These are phyloP conservation scores for Amphibolis antarctica DNA, from an alignment of 106 monocot species.

Conservation along the genomic window DNA sequence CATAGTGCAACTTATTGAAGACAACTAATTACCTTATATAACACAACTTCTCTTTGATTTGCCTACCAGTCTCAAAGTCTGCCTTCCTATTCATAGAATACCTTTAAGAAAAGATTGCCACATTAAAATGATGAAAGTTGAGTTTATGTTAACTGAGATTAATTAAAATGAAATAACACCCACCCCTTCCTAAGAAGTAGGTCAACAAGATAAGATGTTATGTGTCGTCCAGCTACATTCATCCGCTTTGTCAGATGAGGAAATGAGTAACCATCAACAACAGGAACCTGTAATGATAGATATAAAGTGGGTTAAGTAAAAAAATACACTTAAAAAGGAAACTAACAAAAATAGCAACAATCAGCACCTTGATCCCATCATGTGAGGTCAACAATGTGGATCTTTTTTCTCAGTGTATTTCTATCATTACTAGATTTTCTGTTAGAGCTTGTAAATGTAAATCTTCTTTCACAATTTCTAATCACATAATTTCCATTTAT, in stretches of 20 bases:
- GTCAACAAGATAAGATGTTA: conserved; percentile 98
- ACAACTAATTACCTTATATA: conserved; percentile 55
- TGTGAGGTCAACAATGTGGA: no score
- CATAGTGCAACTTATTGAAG: background rate
- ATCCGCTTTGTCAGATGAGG: conserved; percentile 96
- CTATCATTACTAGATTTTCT: no score
- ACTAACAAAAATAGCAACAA: no score
- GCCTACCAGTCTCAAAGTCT: conserved; percentile 91
- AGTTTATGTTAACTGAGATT: background rate
- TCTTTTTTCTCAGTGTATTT: no score
- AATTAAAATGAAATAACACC: background rate
- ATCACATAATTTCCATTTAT: no score
- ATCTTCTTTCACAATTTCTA: no score
- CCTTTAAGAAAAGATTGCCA: conserved; percentile 24
- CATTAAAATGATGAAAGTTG: background rate
- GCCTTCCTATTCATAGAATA: conserved; percentile 88
- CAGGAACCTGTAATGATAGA: conserved; percentile 51
- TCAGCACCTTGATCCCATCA: no score
- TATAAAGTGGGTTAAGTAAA: background rate
- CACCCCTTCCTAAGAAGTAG: conserved; percentile 86
- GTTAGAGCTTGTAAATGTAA: no score
- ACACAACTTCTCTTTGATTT: conserved; percentile 93
- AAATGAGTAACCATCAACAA: conserved; percentile 98
- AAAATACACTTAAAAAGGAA: no score
- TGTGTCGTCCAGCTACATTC: conserved; percentile 99